These are phyloP conservation scores for Solanum bulbocastanum DNA, from an alignment of 257 asterid genomes.

Conservation along the genomic window DNA sequence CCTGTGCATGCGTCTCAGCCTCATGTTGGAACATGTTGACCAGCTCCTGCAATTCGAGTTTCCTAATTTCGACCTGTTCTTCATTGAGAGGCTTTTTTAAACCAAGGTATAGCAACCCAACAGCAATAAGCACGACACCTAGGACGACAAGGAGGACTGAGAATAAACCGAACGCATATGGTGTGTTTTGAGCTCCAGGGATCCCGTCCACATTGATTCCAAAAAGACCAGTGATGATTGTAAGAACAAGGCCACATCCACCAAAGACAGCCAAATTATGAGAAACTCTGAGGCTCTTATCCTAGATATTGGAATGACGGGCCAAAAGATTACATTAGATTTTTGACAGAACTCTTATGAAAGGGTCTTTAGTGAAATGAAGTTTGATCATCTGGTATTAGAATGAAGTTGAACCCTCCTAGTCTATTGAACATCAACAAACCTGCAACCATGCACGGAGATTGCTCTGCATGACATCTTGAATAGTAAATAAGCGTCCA, in stretches of 20 bases:
- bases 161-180: conserved; percentile 77
- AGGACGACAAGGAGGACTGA: conserved; percentile 52
- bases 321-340: background rate
- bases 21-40: conserved; percentile 86
- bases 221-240: conserved; percentile 74
- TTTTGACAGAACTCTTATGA: background rate
- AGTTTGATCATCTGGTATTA: background rate
- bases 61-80: conserved; percentile 70
- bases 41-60: conserved; percentile 63
- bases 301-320: conserved; percentile 34
- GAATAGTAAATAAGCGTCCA: conserved; percentile 87
- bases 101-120: conserved; percentile 76
- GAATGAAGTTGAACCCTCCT: background rate
- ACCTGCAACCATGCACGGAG: conserved; percentile 97
- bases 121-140: conserved; percentile 47
- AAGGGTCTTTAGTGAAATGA: background rate
- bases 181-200: conserved; percentile 67
- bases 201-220: conserved; percentile 97
- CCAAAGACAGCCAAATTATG: conserved; percentile 89
- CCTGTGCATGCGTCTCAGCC: conserved; percentile 94
- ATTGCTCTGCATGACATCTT: conserved; percentile 98
- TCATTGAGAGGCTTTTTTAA: conserved; percentile 60
- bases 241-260: conserved; percentile 86
- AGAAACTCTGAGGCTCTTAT: conserved; percentile 77
- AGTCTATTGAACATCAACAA: background rate